Base-by-base conservation (phyloP, 768 basidiomycete genomes). In the Zangia roseola region DNA sequence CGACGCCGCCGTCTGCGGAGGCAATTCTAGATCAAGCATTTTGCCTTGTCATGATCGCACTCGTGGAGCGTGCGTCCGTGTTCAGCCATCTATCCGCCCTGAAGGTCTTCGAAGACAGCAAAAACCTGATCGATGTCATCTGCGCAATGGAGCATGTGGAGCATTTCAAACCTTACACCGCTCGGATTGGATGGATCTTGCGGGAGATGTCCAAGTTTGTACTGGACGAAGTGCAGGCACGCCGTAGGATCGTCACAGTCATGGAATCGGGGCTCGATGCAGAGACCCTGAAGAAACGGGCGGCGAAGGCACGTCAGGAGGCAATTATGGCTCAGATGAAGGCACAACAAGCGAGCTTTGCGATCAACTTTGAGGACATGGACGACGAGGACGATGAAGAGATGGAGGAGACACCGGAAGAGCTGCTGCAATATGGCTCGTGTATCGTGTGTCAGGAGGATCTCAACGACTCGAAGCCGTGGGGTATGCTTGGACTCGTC, bases 391-490 rank as follows among this genome's bases (percentile, higher is more conserved):
- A 80, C 6, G 80, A 78, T 60, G 73, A 74, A 28, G 78, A 78
- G 9, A 62, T 69, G 59, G 72, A 69, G 5, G 73, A 72, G 31
- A 70, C 76, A 8, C 71, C 68, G 2, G 77, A 77, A 16, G 72
- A 75, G 40, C 62, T 75, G 19, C 63, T 78, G 3, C 85, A 86
- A 12, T 86, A 84, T 51, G 95, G 95, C 3, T 88, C 86, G n/a
- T 99, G 97, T 64, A 98, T 99, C 53, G 94, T 98, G 10, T 99
- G 97, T 58, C 97, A 98, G 64, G 97, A 98, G 63, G 91, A 94
- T 52, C 80, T 97, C 43, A 88, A 82, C 56, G 62, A 77, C 3
- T 69, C 77, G 14, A 78, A 80, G 51, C 74, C 89, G 0, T 98
- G 97, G 65, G 97, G 97, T 6, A 81, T 82, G 25, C 80, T 99